These are phyloP conservation scores for Wickerhamomyces canadensis DNA, from an alignment of 805 yeast species.

Conservation along the genomic window DNA sequence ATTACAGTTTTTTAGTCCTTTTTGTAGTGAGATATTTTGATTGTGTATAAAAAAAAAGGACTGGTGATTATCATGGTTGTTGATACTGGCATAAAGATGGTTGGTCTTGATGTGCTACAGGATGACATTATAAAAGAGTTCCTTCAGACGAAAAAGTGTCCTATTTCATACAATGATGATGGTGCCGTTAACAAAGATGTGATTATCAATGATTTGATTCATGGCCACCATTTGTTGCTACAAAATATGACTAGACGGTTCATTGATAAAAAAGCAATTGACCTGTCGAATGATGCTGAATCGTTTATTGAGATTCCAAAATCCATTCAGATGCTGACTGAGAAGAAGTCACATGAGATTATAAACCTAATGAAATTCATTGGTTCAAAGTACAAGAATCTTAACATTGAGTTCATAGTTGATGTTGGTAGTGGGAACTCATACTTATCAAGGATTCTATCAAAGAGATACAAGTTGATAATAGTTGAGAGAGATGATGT, in stretches of 20 bases:
- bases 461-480: conserved; percentile 1
- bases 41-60: too few relatives aligned
- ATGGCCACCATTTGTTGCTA: not conserved
- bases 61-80: too few relatives aligned
- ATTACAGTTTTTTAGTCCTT: not conserved
- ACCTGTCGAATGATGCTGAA: not conserved
- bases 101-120: not conserved
- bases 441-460: conserved; percentile 5
- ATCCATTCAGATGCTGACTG: conserved; percentile 6
- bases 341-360: conserved; percentile 12
- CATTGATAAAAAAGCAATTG: not conserved
- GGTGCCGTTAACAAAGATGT: not conserved
- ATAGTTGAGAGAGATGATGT: conserved; percentile 5
- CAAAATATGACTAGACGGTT: not conserved
- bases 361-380: conserved; percentile 4
- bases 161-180: not conserved
- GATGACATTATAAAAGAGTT: too few relatives aligned
- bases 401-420: conserved; percentile 12
- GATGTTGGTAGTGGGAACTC: conserved; percentile 13
- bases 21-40: not conserved
- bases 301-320: not conserved
- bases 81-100: too few relatives aligned
- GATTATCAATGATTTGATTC: conserved; percentile 1
- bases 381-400: too few relatives aligned
- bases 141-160: not conserved